Evolutionary conservation across 768 basidiomycete genomes (phyloP), one percentile per base, ranked within the genome.

Genomic region (Daedalea quercina): DNA sequence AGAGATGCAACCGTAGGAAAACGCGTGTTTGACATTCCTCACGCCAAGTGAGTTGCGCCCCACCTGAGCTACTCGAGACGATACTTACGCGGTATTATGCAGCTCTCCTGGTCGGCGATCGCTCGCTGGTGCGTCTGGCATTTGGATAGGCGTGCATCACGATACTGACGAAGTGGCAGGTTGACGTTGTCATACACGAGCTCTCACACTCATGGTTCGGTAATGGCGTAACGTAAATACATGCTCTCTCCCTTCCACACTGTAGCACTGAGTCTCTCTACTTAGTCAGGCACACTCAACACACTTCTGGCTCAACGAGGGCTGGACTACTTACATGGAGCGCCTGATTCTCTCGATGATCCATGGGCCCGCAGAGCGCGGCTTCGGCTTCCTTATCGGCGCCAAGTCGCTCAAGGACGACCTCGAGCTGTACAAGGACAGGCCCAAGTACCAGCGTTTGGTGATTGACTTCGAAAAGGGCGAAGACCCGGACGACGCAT

Each of bases 311-410:
- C 79, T 93, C 35, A 93, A 92, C 65, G 89, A 94, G 72, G 87
- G 92, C 24, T 94, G 90, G 87, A 96, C 94, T 28, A 94, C 90
- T 0, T 97, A 94, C 63, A 84, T 90, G 26, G 94, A 98, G 65
- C 83, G 93, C 15, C 69, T 95, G 8, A 72, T 95, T 43, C 81
- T 81, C 45, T 76, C 84, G 57, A 70, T 75, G 43, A 72, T 93
- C 2, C 81, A 90, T 64, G 79, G 86, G 0, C 81, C 87, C 17
- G 82, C 83, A 1, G 81, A 85, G 47, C 83, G 93, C 41, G 90
- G 82, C 17, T 88, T 97, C 63, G 80, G 82, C 8, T 95, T 77
- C 67, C 71, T 90, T 54, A 85, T 88, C 53, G 93, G 92, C 2
- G 72, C 76, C 19, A 89, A 87, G 55, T 76, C 72, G 0, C 75